These are phyloP conservation scores for Ustilago esculenta DNA, from an alignment of 1,284 basidiomycete genomes.

Conservation along the genomic window DNA sequence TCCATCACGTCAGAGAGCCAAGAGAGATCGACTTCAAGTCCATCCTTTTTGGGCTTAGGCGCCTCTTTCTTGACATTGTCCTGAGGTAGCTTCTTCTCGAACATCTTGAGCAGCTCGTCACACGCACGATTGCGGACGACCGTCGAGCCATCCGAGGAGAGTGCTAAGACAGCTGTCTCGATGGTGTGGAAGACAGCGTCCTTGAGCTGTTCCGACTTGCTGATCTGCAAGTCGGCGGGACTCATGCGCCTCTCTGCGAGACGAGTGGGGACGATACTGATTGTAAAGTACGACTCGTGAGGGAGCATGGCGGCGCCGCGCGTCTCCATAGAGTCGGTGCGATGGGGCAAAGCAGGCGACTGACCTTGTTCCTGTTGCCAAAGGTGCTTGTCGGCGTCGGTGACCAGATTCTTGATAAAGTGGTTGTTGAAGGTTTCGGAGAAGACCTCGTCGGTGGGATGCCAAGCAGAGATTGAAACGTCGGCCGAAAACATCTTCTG, in stretches of 20 bases:
- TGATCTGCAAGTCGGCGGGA: slow-evolving; percentile 35
- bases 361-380: background rate
- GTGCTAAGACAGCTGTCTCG: slow-evolving; percentile 53
- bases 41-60: slow-evolving; percentile 25
- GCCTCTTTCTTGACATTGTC: slow-evolving; percentile 26
- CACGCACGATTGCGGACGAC: slow-evolving; percentile 57
- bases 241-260: slow-evolving; percentile 48
- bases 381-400: slow-evolving; percentile 19
- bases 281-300: slow-evolving; percentile 58
- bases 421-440: slow-evolving; percentile 47
- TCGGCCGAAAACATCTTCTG: slow-evolving; percentile 48
- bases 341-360: background rate
- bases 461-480: slow-evolving; percentile 58
- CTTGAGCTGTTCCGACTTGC: slow-evolving; percentile 47
- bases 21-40: slow-evolving; percentile 44
- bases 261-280: slow-evolving; percentile 49
- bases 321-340: slow-evolving; percentile 18
- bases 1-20: slow-evolving; percentile 59
- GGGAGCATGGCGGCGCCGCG: slow-evolving; percentile 22
- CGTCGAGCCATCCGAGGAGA: slow-evolving; percentile 53
- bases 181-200: slow-evolving; percentile 52
- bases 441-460: slow-evolving; percentile 59
- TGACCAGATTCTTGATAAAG: slow-evolving; percentile 12
- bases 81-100: slow-evolving; percentile 45
- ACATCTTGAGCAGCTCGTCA: slow-evolving; percentile 53